Evolutionary conservation across 2,329 filamentous ascomycete species (phyloP), one percentile per base, ranked within the genome.

Genomic region (Chaetothyriales sp.): DNA sequence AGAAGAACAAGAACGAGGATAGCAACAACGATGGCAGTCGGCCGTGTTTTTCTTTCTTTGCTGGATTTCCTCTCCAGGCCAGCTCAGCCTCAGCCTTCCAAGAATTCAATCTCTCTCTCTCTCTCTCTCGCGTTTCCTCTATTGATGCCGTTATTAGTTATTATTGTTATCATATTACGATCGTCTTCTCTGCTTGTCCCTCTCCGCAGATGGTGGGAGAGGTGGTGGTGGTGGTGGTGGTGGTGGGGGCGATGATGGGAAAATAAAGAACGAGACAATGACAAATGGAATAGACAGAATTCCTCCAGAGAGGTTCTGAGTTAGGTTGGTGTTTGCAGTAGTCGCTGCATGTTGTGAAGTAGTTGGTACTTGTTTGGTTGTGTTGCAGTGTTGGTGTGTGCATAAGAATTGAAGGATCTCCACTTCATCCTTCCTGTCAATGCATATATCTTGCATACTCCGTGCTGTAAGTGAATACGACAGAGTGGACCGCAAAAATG

Each of bases 391-490:
- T 15, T 10, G 12, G 32, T 15, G 12, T 39, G 32, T 39, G 12
- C 15, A 39, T 39, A 36, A 36, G 28, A 10, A 45, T 44, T 36
- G 26, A 45, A 32, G 26, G 18, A 7, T 46, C 18, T 20, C 52
- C 54, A 54, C 53, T 57, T 52, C 49, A 56, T 51, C 47, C 47
- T 51, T 45, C 47, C 56, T 47, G 57, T 56, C 50, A 56, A 51
- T 26, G 26, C 39, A 44, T 22, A 49, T 20, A 44, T 15, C 25
- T 26, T 22, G 26, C 22, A 32, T 26, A 43, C 53, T 59, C 57
- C 57, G 56, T 59, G 51, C 59, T 49, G 59, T 60, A 59, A 60
- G 18, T 57, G 22, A 60, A 60, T 59, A 60, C 59, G 59, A 60
- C 59, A 52, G 59, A 60, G 57, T 47, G 36, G 54, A 50, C 55